Evolutionary conservation across 768 basidiomycete genomes (phyloP).

Genomic region (Hortiboletus campestris): DNA sequence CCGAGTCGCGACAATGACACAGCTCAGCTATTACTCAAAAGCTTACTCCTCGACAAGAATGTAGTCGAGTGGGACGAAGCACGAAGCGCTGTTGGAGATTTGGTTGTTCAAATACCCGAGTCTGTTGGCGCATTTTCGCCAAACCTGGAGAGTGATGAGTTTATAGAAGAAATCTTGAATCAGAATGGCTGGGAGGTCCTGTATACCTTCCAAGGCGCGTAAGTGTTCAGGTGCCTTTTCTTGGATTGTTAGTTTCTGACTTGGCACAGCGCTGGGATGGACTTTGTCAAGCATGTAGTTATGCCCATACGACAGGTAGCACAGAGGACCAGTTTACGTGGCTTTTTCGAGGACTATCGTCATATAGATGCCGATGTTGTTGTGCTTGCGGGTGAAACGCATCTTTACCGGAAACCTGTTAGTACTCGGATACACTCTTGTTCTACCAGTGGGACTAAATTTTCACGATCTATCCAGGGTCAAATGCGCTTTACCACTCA

Average conservation of each 20-base stretch:
- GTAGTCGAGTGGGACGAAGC: constrained; percentile 33
- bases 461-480: constrained; percentile 12
- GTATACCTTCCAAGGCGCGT: constrained; percentile 41
- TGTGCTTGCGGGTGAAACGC: constrained; percentile 39
- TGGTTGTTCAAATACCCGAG: constrained; percentile 20
- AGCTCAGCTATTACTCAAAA: constrained; percentile 17
- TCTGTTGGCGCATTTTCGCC: background rate
- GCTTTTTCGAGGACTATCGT: constrained; percentile 38
- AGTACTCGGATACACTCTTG: background rate
- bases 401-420: constrained; percentile 30
- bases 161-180: constrained; percentile 31
- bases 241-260: constrained; percentile 10
- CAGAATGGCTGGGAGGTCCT: constrained; percentile 39
- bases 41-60: constrained; percentile 18
- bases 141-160: constrained; percentile 25
- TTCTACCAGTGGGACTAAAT: background rate
- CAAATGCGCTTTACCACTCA: constrained; percentile 27
- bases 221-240: constrained; percentile 18
- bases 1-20: background rate
- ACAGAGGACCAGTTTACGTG: constrained; percentile 32
- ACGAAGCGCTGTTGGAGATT: constrained; percentile 17
- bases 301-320: constrained; percentile 35
- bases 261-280: constrained; percentile 35
- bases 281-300: constrained; percentile 39
- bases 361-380: constrained; percentile 35